A percentile compares a stretch with the other conserved stretches of the same genome.
Evolutionary conservation across 805 yeast genomes (phyloP).

Genomic region (Starmera quercuum): DNA sequence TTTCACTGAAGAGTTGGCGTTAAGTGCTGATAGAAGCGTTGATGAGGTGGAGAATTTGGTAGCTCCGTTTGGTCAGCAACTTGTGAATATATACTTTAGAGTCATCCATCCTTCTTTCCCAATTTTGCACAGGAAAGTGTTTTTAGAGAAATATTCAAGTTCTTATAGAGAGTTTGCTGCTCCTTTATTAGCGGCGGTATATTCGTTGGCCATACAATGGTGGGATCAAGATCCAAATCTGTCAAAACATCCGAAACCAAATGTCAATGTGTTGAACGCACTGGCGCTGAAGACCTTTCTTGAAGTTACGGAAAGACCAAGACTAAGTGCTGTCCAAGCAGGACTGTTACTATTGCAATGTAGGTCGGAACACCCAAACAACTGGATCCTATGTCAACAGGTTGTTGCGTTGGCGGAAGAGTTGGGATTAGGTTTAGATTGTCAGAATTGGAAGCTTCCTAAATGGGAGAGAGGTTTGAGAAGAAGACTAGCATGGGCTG

Average conservation of each 20-base stretch:
- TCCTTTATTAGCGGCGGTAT: conserved; percentile 85
- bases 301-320: conserved; percentile 79
- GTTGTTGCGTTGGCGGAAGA: conserved; percentile 87
- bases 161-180: conserved; percentile 91
- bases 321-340: conserved; percentile 86
- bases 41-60: conserved; percentile 80
- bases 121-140: conserved; percentile 82
- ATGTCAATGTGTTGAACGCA: conserved; percentile 58
- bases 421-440: conserved; percentile 84
- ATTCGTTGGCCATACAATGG: conserved; percentile 84
- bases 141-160: conserved; percentile 81
- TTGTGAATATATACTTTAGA: conserved; percentile 75
- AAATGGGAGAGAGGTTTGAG: conserved; percentile 92
- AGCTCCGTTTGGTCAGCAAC: conserved; percentile 85
- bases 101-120: conserved; percentile 90
- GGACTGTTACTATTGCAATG: conserved; percentile 70
- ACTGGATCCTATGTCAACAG: conserved; percentile 82
- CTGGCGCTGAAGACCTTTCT: conserved; percentile 59
- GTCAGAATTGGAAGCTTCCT: conserved; percentile 86
- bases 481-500: conserved; percentile 92
- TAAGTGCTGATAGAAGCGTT: conserved; percentile 64
- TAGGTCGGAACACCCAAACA: conserved; percentile 49
- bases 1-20: conserved; percentile 60
- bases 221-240: conserved; percentile 75
- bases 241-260: conserved; percentile 72